Base-by-base conservation (phyloP, 768 basidiomycete genomes). In the Sarcomyxa edulis region DNA sequence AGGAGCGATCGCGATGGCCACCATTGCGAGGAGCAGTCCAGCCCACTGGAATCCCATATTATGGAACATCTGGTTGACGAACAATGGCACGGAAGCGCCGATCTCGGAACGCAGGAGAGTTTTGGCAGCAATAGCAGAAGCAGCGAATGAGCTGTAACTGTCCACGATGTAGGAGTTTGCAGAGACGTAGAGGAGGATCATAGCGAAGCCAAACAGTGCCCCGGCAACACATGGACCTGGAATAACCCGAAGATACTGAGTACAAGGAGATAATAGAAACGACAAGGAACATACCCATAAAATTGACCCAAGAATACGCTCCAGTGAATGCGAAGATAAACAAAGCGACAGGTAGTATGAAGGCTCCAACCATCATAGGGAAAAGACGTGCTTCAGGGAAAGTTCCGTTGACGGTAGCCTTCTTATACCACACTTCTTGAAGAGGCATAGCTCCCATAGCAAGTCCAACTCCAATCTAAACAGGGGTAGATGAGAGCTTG, bases 271-370 rank as follows among this genome's bases (percentile, higher is more conserved):
- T 9, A 11, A n/a, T n/a, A n/a, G n/a, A n/a, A n/a, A n/a, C n/a
- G n/a, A n/a, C 26, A 24, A 7, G n/a, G 12, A 10, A 35, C 55
- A 6, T 39, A 50, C 55, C 62, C 5, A 67, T 65, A 58, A 61
- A 69, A 48, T 67, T 59, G 0, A 70, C 64, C 41, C 45, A 48
- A 9, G 46, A 32, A 43, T 64, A 69, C n/a, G 55, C 67, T 11
- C 67, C 67, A 8, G 67, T 67, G 49, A 66, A 67, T 2, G 67
- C 67, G 42, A 73, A 67, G 32, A 68, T 55, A 52, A 71, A 67
- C 8, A 71, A 56, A 5, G 65, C 61, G 8, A 55, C 31, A 14
- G 69, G 59, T n/a, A 70, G 55, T 15, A 67, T 38, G 24, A 66
- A 52, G 8, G 62, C 53, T 7, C 64, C 66, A 11, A 60, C 37